Percentiles rank a stretch among this genome's conserved stretches.
These are phyloP conservation scores for Lavandula angustifolia DNA, from an alignment of 257 asterid genomes.

Conservation along the genomic window DNA sequence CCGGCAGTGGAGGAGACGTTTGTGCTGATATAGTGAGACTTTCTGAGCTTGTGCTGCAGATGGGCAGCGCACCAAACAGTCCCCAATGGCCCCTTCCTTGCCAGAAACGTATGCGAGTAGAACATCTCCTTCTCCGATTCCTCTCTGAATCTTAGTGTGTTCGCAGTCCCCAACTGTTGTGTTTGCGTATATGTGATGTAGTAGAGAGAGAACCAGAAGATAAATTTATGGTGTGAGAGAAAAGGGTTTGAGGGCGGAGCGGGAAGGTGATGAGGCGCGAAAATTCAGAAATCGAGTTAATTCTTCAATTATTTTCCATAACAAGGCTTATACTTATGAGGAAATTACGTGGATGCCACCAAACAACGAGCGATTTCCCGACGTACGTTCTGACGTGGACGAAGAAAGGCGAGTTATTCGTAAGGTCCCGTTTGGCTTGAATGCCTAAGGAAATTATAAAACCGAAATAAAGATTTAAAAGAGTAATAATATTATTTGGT, in stretches of 20 bases:
- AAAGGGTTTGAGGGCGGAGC: constrained; percentile 38
- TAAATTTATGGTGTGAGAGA: not conserved
- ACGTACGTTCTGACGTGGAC: constrained; percentile 30
- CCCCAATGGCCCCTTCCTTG: constrained; percentile 81
- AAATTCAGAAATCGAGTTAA: not conserved
- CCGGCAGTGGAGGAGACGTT: constrained; percentile 72
- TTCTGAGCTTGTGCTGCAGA: constrained; percentile 72
- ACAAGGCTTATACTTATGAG: constrained; percentile 11
- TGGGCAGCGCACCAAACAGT: constrained; percentile 98
- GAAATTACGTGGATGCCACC: constrained; percentile 41
- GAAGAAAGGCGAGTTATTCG: not conserved
- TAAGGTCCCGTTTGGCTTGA: not conserved
- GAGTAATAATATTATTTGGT: no score
- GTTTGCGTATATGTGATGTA: not conserved
- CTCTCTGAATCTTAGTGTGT: not conserved
- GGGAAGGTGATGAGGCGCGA: constrained; percentile 49
- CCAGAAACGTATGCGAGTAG: constrained; percentile 79
- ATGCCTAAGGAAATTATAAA: not conserved
- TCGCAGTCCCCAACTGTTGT: not conserved
- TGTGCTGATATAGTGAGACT: constrained; percentile 64
- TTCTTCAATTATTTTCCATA: not conserved
- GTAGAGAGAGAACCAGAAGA: not conserved
- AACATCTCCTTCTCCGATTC: constrained; percentile 52
- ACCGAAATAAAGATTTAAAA: no score
- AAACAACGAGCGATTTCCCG: constrained; percentile 14